Evolutionary conservation across 345 rosid species (phyloP).

Genomic region (Linum trigynum): DNA sequence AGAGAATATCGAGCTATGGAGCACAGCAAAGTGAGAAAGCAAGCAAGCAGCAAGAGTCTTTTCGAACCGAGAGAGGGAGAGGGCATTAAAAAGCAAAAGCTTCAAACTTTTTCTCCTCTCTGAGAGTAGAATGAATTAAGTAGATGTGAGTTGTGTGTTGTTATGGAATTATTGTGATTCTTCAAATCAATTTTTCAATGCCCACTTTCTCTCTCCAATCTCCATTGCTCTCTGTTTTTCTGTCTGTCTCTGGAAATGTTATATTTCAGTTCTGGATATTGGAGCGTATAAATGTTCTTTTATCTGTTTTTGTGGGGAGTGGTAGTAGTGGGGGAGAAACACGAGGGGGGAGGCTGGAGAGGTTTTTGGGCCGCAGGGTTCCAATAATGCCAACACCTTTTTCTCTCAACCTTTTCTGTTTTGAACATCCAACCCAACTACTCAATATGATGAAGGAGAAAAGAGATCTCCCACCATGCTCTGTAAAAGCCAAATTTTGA

Average conservation of each 20-base stretch:
- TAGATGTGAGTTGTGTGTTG: background rate
- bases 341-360: too few species aligned
- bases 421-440: too few species aligned
- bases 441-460: too few species aligned
- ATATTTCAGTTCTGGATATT: background rate
- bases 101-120: slow-evolving; percentile 5
- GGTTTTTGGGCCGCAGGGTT: too few species aligned
- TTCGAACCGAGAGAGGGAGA: slow-evolving; percentile 4
- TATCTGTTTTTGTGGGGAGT: background rate
- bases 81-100: slow-evolving; percentile 53
- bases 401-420: too few species aligned
- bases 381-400: too few species aligned
- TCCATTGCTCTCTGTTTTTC: background rate
- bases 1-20: background rate
- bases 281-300: slow-evolving; percentile 8
- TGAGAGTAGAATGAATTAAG: background rate
- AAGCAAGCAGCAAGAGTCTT: slow-evolving; percentile 2
- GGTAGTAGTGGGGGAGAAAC: background rate
- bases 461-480: too few species aligned
- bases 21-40: background rate
- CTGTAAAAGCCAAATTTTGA: too few species aligned
- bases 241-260: slow-evolving; percentile 2
- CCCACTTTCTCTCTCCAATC: background rate
- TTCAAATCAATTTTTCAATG: background rate
- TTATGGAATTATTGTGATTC: background rate